Base-by-base conservation (phyloP, 148 eudicot species). In the Diospyros kaki region DNA sequence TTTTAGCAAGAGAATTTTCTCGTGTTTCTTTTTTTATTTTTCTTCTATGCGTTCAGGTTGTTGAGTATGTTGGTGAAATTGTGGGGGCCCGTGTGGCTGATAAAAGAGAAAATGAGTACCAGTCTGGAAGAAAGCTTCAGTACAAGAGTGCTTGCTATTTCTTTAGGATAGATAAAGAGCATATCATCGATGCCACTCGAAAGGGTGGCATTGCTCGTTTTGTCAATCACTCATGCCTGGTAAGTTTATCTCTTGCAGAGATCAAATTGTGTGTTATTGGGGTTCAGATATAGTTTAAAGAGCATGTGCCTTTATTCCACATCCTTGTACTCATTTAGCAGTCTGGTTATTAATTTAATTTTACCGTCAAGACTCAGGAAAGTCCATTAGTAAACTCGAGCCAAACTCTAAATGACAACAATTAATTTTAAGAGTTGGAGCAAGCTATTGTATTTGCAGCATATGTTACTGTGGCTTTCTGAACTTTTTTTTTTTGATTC, bases 181-280 rank as follows among this genome's bases (percentile, higher is more conserved):
- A 88, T 65, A 88, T 91, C 51, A 87, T 91, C 61, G 96, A 91
- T 83, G 96, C 96, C 42, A 91, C 96, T 52, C 75, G 87, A 76
- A 89, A 88, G 80, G 96, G 96, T 40, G 96, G 96, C 42, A 88
- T 91, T 75, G 92, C 96, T 65, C 87, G 96, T 61, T 91, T 88
- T 85, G 96, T 91, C 74, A 91, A 91, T 82, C 96, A 91, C 83
- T 88, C 96, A 66, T 91, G 96, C 80, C 76, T 77, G 92, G 96
- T 88, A 85, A 79, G 39, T 70, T 12, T 41, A 9, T 43, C 8
- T 48, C 52, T 48, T 8, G 52, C 52, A 48, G 52, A 48, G 8
- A 48, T 48, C 6, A 48, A 48, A 4, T 48, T 48, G 0, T 28
- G 28, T 28, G 28, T 28, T 28, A 28, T 28, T 28, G 28, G 28